Percentiles rank a stretch among this genome's conserved stretches.
These are phyloP conservation scores for Arthrinium puccinioides DNA, from an alignment of 2,329 filamentous ascomycete species.

Conservation along the genomic window DNA sequence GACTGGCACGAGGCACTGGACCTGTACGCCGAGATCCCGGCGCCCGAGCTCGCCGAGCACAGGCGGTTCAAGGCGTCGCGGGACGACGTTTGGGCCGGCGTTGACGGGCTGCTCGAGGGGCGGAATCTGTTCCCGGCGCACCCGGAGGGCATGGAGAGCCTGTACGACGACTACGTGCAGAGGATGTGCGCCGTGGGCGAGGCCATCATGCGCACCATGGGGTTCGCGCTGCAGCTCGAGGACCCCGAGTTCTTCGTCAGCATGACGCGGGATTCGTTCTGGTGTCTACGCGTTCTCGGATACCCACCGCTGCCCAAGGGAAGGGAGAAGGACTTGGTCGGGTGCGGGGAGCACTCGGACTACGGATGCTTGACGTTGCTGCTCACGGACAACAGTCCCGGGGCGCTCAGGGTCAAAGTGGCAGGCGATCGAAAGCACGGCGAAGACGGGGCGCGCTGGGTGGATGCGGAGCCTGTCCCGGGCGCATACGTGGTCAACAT, in stretches of 20 bases:
- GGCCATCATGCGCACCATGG: constrained; percentile 1
- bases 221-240: neutral
- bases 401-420: neutral
- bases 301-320: constrained; percentile 1
- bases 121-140: neutral
- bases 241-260: constrained; percentile 2
- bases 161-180: neutral
- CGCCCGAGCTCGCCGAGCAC: neutral
- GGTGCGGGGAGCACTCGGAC: constrained; percentile 2
- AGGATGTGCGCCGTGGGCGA: constrained; percentile 1
- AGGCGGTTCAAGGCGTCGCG: constrained; percentile 1
- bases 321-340: neutral
- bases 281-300: constrained; percentile 1
- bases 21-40: constrained; percentile 1
- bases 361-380: constrained; percentile 2
- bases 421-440: neutral
- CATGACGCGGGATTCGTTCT: constrained; percentile 2
- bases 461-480: constrained; percentile 2
- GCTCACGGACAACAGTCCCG: neutral
- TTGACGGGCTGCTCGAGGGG: constrained; percentile 2
- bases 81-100: constrained; percentile 1
- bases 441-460: neutral
- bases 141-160: neutral
- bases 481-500: constrained; percentile 3
- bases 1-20: constrained; percentile 3